Percentiles rank a stretch among this genome's conserved stretches.
Conservation (phyloP, 441 rosid genomes). For the Gossypium davidsonii region DNA sequence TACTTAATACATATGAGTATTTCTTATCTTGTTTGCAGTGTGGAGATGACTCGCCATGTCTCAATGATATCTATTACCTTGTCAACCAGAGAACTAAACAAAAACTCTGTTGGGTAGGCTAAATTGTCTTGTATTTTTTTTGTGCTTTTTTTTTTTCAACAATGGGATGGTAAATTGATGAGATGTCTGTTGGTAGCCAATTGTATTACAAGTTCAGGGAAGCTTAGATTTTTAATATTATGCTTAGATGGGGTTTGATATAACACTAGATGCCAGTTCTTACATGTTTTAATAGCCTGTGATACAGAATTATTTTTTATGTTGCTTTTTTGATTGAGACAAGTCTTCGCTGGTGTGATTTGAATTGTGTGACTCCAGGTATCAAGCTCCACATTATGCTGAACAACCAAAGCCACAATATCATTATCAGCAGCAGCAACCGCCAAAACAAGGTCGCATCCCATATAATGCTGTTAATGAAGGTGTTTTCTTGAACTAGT, state of each 20-base stretch:
- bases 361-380: constrained; percentile 33
- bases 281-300: not conserved
- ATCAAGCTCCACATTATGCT: constrained; percentile 59
- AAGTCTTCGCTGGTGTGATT: not conserved
- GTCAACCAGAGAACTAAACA: constrained; percentile 62
- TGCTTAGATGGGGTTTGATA: not conserved
- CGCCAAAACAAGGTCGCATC: constrained; percentile 35
- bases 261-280: not conserved
- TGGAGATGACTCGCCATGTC: constrained; percentile 88
- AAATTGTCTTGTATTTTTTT: not conserved
- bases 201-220: not conserved
- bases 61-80: constrained; percentile 87
- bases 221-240: not conserved
- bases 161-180: not conserved
- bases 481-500: constrained; percentile 35
- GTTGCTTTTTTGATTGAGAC: not conserved
- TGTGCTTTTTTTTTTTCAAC: not conserved
- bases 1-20: constrained; percentile 11
- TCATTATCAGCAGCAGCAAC: constrained; percentile 46
- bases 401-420: constrained; percentile 54
- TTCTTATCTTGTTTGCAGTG: constrained; percentile 42
- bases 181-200: too few relatives aligned
- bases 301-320: not conserved
- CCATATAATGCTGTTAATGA: constrained; percentile 50
- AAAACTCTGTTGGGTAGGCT: constrained; percentile 70